A percentile compares a stretch with the other conserved stretches of the same genome.
Conservation (phyloP, 2,329 filamentous ascomycete species). For the Paecilomyces sp. region DNA sequence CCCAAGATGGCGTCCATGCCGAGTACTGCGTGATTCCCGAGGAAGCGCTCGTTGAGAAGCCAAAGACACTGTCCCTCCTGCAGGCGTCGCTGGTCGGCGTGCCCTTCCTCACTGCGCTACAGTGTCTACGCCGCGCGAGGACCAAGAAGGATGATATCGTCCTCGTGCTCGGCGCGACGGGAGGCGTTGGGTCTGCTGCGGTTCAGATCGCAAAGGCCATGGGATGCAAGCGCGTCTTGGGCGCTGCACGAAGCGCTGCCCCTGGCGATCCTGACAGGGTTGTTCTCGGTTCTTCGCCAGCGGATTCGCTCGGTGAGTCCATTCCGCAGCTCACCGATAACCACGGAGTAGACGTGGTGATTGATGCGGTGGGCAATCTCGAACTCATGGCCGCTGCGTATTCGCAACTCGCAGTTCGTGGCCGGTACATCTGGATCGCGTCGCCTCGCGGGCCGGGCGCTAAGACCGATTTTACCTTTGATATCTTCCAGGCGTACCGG, state of each 20-base stretch:
- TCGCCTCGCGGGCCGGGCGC: neutral
- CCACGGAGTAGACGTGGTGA: slow-evolving; percentile 11
- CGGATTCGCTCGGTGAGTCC: neutral
- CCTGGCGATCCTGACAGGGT: neutral
- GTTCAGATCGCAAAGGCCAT: slow-evolving; percentile 15
- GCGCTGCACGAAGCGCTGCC: slow-evolving; percentile 11
- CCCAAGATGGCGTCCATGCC: slow-evolving; percentile 18
- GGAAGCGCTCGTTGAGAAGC: slow-evolving; percentile 13
- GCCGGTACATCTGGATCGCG: slow-evolving; percentile 10
- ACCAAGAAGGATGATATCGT: slow-evolving; percentile 16
- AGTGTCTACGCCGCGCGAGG: slow-evolving; percentile 13
- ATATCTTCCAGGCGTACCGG: slow-evolving; percentile 13
- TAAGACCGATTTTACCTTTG: slow-evolving; percentile 7
- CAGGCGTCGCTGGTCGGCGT: slow-evolving; percentile 22
- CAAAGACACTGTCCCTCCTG: slow-evolving; percentile 9
- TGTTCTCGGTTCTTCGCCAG: neutral
- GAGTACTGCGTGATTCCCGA: slow-evolving; percentile 16
- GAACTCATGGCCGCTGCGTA: slow-evolving; percentile 15
- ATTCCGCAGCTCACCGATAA: slow-evolving; percentile 8
- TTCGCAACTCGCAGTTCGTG: slow-evolving; percentile 13
- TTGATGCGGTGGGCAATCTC: slow-evolving; percentile 22
- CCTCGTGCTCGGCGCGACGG: slow-evolving; percentile 20
- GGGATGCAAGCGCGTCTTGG: slow-evolving; percentile 17
- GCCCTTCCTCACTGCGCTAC: slow-evolving; percentile 18
- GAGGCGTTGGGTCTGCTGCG: slow-evolving; percentile 19